phyloP scores from a whole-genome alignment of 192 early-diverging fungal genomes.

The Funneliformis mosseae region DNA sequence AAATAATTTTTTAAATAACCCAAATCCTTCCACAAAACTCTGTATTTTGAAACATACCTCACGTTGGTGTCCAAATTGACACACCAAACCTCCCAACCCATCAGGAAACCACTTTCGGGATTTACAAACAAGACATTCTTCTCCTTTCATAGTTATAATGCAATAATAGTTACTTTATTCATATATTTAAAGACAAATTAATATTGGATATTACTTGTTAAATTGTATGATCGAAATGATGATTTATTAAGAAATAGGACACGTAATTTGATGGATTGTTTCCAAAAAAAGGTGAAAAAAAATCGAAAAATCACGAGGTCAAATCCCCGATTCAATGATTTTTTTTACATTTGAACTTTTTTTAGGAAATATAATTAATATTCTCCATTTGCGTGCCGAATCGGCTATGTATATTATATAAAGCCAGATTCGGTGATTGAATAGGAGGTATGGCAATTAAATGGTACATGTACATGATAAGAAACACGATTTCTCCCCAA shows the following conservation, averaged over 20 bases:
- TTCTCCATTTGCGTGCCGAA: constrained; percentile 33
- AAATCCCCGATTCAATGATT: not conserved
- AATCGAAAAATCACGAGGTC: constrained; percentile 5
- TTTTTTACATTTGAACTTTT: not conserved
- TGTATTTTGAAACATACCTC: not conserved
- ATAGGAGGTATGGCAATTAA: no score
- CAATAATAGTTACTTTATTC: no score
- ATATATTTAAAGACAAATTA: no score
- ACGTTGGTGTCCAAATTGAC: constrained; percentile 10
- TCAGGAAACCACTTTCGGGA: constrained; percentile 1
- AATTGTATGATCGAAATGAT: no score
- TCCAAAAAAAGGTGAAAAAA: not conserved
- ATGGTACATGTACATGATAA: no score
- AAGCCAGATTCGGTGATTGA: constrained; percentile 31
- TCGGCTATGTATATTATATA: not conserved
- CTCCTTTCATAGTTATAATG: not conserved
- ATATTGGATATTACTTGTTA: no score
- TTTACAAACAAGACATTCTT: not conserved
- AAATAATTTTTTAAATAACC: not conserved
- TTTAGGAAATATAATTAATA: constrained; percentile 3
- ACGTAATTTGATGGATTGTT: no score
- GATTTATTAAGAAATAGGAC: no score
- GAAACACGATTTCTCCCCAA: no score
- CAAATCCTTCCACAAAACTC: not conserved
- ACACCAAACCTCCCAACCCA: constrained; percentile 13